A percentile compares a stretch with the other conserved stretches of the same genome.
phyloP scores from a whole-genome alignment of 208 protist species.

The Leishmania tropica region DNA sequence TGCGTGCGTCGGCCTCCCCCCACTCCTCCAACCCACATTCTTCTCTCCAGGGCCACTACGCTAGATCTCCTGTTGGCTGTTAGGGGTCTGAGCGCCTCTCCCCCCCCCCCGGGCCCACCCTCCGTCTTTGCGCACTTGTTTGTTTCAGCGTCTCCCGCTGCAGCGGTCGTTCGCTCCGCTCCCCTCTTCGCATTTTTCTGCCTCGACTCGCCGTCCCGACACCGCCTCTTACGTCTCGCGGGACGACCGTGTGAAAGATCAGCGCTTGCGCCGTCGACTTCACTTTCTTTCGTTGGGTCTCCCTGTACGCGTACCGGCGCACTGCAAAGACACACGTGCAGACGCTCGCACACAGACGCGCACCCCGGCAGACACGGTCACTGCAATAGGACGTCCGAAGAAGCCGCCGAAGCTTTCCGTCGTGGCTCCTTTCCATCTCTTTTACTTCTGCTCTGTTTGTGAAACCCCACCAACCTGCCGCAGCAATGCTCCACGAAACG shows the following conservation, averaged over 20 bases:
- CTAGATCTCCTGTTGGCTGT: too few species aligned
- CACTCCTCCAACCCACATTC: too few species aligned
- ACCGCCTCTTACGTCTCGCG: background rate
- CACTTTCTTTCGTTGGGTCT: background rate
- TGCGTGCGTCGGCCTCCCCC: too few species aligned
- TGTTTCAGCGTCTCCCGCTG: too few species aligned
- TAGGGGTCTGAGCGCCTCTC: too few species aligned
- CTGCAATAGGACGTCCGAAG: background rate
- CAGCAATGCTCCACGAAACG: background rate
- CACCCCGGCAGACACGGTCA: background rate
- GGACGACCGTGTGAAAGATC: background rate
- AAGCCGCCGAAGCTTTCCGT: background rate
- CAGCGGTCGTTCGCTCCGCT: background rate
- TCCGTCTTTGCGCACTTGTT: too few species aligned
- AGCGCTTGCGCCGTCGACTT: background rate
- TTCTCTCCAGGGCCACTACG: too few species aligned
- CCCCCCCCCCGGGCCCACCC: too few species aligned
- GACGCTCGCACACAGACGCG: background rate
- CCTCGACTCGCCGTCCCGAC: background rate
- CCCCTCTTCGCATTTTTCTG: background rate
- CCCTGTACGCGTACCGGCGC: background rate
- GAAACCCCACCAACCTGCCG: background rate
- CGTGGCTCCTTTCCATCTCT: background rate
- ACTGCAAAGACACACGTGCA: background rate
- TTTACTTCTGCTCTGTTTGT: background rate